Conservation (phyloP, 352 stramenopile species). For the Plasmopara halstedii region DNA sequence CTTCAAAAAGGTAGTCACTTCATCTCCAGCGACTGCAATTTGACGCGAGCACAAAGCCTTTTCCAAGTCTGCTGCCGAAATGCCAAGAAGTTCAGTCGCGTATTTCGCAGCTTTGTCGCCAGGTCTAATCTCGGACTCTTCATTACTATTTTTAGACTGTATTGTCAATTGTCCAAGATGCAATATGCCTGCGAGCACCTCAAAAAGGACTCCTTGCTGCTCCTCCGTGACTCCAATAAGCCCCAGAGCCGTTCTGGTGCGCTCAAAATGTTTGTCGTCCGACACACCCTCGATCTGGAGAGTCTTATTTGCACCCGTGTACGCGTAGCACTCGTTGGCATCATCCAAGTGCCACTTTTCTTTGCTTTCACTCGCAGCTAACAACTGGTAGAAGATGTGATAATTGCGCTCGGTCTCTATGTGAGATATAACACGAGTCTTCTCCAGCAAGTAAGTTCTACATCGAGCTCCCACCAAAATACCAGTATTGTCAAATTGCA, state of each 20-base stretch:
- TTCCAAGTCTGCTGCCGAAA: slow-evolving; percentile 44
- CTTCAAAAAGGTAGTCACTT: slow-evolving; percentile 64
- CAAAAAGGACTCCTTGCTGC: slow-evolving; percentile 53
- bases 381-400: slow-evolving; percentile 78
- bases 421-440: slow-evolving; percentile 80
- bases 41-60: slow-evolving; percentile 64
- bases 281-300: slow-evolving; percentile 70
- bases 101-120: slow-evolving; percentile 26
- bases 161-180: slow-evolving; percentile 96
- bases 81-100: slow-evolving; percentile 49
- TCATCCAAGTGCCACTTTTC: slow-evolving; percentile 46
- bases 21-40: slow-evolving; percentile 74
- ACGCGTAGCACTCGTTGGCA: slow-evolving; percentile 39
- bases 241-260: slow-evolving; percentile 50
- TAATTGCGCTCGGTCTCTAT: slow-evolving; percentile 66
- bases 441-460: slow-evolving; percentile 91
- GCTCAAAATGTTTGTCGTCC: slow-evolving; percentile 61
- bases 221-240: slow-evolving; percentile 57
- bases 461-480: slow-evolving; percentile 69
- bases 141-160: slow-evolving; percentile 61
- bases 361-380: slow-evolving; percentile 22
- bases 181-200: slow-evolving; percentile 87
- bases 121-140: slow-evolving; percentile 47
- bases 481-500: slow-evolving; percentile 83
- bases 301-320: slow-evolving; percentile 49